Base-by-base conservation (phyloP, 2,329 filamentous ascomycete genomes). In the Decorospora gaudefroyi region DNA sequence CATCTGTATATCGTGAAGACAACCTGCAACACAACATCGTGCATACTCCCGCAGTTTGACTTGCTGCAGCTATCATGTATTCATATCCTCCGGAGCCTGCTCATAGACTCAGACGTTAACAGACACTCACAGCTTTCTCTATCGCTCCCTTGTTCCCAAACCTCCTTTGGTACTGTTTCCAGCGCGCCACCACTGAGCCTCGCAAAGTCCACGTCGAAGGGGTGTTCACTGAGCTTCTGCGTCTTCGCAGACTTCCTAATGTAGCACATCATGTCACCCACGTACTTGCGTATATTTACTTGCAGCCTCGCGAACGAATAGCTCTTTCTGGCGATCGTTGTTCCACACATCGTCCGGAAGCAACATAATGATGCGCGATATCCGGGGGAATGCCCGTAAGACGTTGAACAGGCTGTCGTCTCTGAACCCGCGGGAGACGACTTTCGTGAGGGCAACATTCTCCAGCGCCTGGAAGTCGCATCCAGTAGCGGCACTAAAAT, bases 381-480 rank as follows among this genome's bases (percentile, higher is more conserved):
- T 53, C 9, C 37, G 35, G 1, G 55, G 53, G n/a, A 60, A 62
- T 1, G 50, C 33, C 15, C 57, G 47, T 11, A 61, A 28, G 4
- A 49, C 51, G 16, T 61, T 61, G 0, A 51, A 53, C 8, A 62
- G 16, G 17, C 55, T 53, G 25, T 57, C 59, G 10, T 59, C 51
- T 11, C 42, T 21, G 17, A 48, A 54, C 0, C 53, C 53, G 11
- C 41, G 49, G 3, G 34, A 37, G 6, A 59, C 36, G 15, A 59
- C 37, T 22, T 54, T 52, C 1, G 51, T 57, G 8, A 62, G 27
- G 2, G 53, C 55, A 4, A 62, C 29, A 2, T 46, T 47, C 17
- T 19, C 51, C 13, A 61, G 15, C 13, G 11, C 6, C 7, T 32
- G 31, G 9, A 51, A 17, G 18, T 58, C 27, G 32, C 49, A 47